These are phyloP conservation scores for Falciphora oryzae DNA, from an alignment of 2,329 filamentous ascomycete species.

Conservation along the genomic window DNA sequence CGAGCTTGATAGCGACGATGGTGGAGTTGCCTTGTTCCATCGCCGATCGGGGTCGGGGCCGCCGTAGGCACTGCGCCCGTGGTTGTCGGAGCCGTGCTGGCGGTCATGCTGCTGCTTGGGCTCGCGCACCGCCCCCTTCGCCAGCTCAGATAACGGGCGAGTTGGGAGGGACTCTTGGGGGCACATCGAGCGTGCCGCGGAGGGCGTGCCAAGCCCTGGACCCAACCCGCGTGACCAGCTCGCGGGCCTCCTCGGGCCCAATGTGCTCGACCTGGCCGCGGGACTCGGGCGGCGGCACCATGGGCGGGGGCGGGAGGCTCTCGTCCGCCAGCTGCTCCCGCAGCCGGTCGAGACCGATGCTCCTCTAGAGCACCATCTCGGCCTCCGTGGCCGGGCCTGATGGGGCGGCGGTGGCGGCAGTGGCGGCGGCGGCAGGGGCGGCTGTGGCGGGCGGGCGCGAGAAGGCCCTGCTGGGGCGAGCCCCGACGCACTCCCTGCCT, in stretches of 20 bases:
- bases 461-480: background rate
- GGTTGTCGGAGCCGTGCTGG: background rate
- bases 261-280: background rate
- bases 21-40: too few species aligned
- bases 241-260: background rate
- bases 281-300: conserved; percentile 4
- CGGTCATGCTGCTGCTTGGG: background rate
- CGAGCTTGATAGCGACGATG: too few species aligned
- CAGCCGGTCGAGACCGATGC: background rate
- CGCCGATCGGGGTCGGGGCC: too few species aligned
- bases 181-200: background rate
- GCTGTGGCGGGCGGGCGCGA: too few species aligned
- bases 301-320: background rate
- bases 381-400: background rate
- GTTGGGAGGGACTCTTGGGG: background rate
- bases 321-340: background rate
- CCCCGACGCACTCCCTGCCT: background rate
- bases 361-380: background rate
- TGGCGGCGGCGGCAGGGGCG: too few species aligned
- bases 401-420: too few species aligned
- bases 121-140: background rate
- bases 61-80: too few species aligned
- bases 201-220: conserved; percentile 12
- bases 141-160: background rate
- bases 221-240: background rate